Base-by-base conservation (phyloP, 2,329 filamentous ascomycete species). In the Hypoxylon sp. region DNA sequence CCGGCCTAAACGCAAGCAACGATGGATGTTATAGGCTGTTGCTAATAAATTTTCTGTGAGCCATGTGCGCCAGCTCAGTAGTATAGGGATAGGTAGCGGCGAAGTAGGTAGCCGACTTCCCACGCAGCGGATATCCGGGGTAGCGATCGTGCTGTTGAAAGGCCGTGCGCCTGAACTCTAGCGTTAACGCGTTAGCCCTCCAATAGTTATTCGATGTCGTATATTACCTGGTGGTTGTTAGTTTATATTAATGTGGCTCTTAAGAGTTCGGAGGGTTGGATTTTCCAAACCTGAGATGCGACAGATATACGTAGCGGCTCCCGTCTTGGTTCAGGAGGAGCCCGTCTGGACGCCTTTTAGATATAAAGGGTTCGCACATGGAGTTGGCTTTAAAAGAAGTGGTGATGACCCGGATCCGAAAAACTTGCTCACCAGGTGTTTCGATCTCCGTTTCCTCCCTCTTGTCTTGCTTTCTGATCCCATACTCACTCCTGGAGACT, bases 401-500 rank as follows among this genome's bases (percentile, higher is more conserved):
- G 38, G 43, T 34, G 45, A 51, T 49, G 45, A 23, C 53, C 55
- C 38, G 32, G 46, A 57, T 53, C 58, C 49, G 52, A 32, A 50
- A 67, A 62, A 67, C 60, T 67, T 67, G 61, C 52, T 63, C 61
- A 53, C 38, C 61, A 61, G 36, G 38, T 23, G 53, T 59, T 65
- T 68, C 59, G 46, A 34, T 65, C 60, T 45, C 43, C 23, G 34
- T 32, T 45, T 32, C 55, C 45, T 23, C 46, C n/a, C 34, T n/a
- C 53, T 19, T 51, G 17, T 11, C 21, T 25, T 64, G 17, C 11
- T 25, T 25, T n/a, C 38, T 32, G 32, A 48, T 23, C 53, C 57
- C 30, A 32, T 50, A 38, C 61, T 63, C 48, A 5, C 11, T 62
- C 36, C 25, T 62, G 7, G 49, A 52, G 38, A 60, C 48, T 19